Base-by-base conservation (phyloP, 306 rosid species). In the Albizia julibrissin region DNA sequence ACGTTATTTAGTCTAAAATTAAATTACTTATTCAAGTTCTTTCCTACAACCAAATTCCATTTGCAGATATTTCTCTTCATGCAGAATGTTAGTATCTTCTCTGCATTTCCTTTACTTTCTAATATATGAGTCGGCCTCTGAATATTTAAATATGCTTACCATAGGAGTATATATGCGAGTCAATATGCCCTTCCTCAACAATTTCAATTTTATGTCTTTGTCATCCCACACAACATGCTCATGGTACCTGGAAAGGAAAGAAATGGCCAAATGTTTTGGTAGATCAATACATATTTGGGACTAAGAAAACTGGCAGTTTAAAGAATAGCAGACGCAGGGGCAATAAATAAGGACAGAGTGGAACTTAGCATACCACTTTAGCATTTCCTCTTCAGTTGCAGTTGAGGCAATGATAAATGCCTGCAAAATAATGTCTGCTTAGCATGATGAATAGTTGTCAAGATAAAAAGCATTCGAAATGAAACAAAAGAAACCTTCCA, bases 401-500 rank as follows among this genome's bases (percentile, higher is more conserved):
- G 99, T 95, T 74, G 99, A 93, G 61, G 99, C 99, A 87, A 95
- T 89, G 72, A 95, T 91, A 87, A 95, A 95, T 66, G 99, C 99
- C 98, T 95, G 98, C 84, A 89, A 86, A 26, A 68, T 62, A 52
- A 26, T 47, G 66, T 80, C 74, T 44, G 43, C 80, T 87, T 79
- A 84, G 81, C 54, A 81, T 79, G 34, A 49, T 54, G 65, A 74
- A 77, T 59, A 70, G 47, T 78, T 44, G 42, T 69, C 72, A 78
- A 21, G n/a, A 40, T 43, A 64, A 76, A 56, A 76, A 10, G 19
- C 69, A 79, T 82, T 29, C 65, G 33, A 74, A 76, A 72, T 65
- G 26, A 79, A 76, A 67, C 13, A n/a, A 47, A 39, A n/a, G 65
- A 39, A 80, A 15, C 75, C 68, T 79, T 62, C 80, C 31, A 73